phyloP scores from a whole-genome alignment of 805 yeast species.

The Suhomyces faveliae region DNA sequence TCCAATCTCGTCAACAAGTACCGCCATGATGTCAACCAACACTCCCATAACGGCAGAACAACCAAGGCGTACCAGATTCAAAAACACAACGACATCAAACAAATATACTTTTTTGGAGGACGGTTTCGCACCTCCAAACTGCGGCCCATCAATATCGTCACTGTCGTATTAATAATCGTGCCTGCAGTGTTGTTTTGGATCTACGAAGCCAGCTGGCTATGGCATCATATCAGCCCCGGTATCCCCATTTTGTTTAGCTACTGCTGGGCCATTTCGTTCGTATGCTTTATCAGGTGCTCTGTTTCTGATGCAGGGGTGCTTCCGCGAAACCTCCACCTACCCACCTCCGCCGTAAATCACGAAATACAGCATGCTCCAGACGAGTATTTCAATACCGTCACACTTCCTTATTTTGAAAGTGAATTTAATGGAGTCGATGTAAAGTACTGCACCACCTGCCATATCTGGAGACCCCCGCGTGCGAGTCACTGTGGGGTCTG shows the following conservation, averaged over 20 bases:
- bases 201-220: slow-evolving; percentile 49
- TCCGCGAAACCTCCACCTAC: slow-evolving; percentile 63
- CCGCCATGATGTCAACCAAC: not conserved
- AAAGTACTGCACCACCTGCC: slow-evolving; percentile 55
- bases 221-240: slow-evolving; percentile 57
- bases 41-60: not conserved
- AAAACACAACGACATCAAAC: slow-evolving; percentile 28
- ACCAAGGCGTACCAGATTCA: slow-evolving; percentile 45
- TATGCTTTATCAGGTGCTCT: slow-evolving; percentile 53
- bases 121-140: slow-evolving; percentile 47
- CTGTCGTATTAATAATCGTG: slow-evolving; percentile 32
- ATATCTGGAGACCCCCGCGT: slow-evolving; percentile 72
- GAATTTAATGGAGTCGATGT: slow-evolving; percentile 37
- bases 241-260: slow-evolving; percentile 57
- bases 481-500: slow-evolving; percentile 68
- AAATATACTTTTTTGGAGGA: slow-evolving; percentile 65
- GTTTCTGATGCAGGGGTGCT: slow-evolving; percentile 68
- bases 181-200: slow-evolving; percentile 55
- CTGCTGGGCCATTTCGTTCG: slow-evolving; percentile 50
- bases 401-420: slow-evolving; percentile 21
- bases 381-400: slow-evolving; percentile 22
- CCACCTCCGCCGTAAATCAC: slow-evolving; percentile 13
- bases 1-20: slow-evolving; percentile 13
- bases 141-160: slow-evolving; percentile 40
- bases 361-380: slow-evolving; percentile 9